Base-by-base conservation (phyloP, 768 basidiomycete genomes). In the Royoungia palumana region DNA sequence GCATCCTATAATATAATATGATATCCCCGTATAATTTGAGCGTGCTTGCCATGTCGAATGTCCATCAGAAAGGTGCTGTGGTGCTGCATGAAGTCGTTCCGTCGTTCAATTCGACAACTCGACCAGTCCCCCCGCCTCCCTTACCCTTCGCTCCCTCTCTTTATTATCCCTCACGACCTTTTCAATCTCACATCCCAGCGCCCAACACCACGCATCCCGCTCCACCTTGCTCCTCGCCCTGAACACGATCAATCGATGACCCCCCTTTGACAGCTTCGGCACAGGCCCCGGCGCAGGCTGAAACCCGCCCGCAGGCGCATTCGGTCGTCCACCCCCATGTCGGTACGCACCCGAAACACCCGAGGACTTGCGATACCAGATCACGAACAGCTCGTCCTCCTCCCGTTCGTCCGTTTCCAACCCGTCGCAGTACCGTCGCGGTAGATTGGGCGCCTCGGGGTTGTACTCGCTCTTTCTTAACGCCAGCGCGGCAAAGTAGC, bases 131-230 rank as follows among this genome's bases (percentile, higher is more conserved):
- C 91, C 92, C 10, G 74, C 74, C 45, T 83, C 79, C 62, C 87
- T 76, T 59, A 89, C 64, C 56, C 66, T 76, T 35, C 73, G 75
- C 65, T 94, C 93, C 55, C 89, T 73, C 17, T 77, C 79, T 52
- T 62, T 71, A 58, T 83, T 80, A 9, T 69, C 69, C 60, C 89
- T 74, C 34, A 81, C 81, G 13, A 87, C 69, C 63, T 82, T 83
- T 69, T 97, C 93, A 53, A 96, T 92, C 70, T 95, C 92, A 38
- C 79, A 80, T 52, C 90, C 93, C 57, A 98, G 69, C 1, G 90
- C 91, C 87, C 89, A 96, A 58, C 92, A 92, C 94, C 94, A 97
- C 24, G 85, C 77, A 66, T 98, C 94, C 24, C 94, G 74, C 67
- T 98, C 95, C 32, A 97, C 72, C 69, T 84, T 83, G 61, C 82